These are phyloP conservation scores for Calocybe gambosa DNA, from an alignment of 1,284 basidiomycete species.

Conservation along the genomic window DNA sequence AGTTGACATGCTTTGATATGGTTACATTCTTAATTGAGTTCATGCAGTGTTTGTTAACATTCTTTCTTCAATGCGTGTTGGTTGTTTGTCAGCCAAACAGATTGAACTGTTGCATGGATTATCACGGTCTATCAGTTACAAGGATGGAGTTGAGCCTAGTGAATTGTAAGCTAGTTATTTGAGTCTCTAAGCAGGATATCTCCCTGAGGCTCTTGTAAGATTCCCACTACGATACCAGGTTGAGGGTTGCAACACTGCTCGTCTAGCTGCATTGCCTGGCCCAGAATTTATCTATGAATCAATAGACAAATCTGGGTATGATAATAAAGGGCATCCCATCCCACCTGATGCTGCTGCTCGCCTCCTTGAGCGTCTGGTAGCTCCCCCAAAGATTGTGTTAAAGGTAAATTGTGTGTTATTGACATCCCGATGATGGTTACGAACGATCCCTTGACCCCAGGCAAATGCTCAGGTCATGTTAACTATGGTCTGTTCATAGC, in stretches of 20 bases:
- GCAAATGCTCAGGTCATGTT: slow-evolving; percentile 58
- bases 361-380: slow-evolving; percentile 26
- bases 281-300: slow-evolving; percentile 28
- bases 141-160: slow-evolving; percentile 69
- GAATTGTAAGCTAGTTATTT: slow-evolving; percentile 47
- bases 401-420: slow-evolving; percentile 21
- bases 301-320: slow-evolving; percentile 27
- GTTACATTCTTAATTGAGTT: not conserved
- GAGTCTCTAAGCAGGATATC: slow-evolving; percentile 18
- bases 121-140: slow-evolving; percentile 49
- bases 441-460: slow-evolving; percentile 23
- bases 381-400: slow-evolving; percentile 21
- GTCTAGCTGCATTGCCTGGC: slow-evolving; percentile 42
- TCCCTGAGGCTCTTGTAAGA: slow-evolving; percentile 30
- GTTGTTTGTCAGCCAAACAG: slow-evolving; percentile 49
- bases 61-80: slow-evolving; percentile 84
- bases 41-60: slow-evolving; percentile 73
- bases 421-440: not conserved
- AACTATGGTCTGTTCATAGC: slow-evolving; percentile 20
- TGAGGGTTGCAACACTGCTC: slow-evolving; percentile 63
- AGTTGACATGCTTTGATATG: slow-evolving; percentile 9
- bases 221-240: slow-evolving; percentile 80
- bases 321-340: slow-evolving; percentile 22
- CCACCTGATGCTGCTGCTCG: slow-evolving; percentile 15
- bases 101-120: slow-evolving; percentile 54